Percentiles rank a stretch among this genome's conserved stretches.
These are phyloP conservation scores for Skeletonema tropicum DNA, from an alignment of 108 stramenopile species.

Conservation along the genomic window DNA sequence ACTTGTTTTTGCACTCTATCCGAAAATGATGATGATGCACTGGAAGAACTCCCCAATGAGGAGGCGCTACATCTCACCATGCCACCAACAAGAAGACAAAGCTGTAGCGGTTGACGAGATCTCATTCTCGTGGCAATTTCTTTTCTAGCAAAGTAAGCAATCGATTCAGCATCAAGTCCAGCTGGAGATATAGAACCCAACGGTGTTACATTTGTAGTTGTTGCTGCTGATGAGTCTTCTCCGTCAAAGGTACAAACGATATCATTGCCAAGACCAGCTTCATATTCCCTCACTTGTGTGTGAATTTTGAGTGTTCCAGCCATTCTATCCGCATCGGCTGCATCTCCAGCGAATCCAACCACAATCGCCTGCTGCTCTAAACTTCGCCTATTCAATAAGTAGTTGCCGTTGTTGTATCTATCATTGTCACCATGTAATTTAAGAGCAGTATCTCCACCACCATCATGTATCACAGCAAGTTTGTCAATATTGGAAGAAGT, in stretches of 20 bases:
- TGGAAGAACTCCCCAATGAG: neutral
- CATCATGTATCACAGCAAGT: constrained; percentile 53
- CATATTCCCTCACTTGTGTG: constrained; percentile 63
- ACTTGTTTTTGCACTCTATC: constrained; percentile 50
- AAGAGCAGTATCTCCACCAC: constrained; percentile 41
- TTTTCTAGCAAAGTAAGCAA: constrained; percentile 66
- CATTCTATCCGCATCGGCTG: constrained; percentile 72
- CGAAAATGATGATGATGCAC: constrained; percentile 8
- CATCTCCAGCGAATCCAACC: constrained; percentile 77
- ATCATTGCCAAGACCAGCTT: constrained; percentile 70
- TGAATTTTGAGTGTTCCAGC: constrained; percentile 52
- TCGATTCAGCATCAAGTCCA: constrained; percentile 64
- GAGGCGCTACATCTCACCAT: constrained; percentile 43
- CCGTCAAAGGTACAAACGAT: constrained; percentile 50
- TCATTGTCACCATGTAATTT: constrained; percentile 2
- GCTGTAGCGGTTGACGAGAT: constrained; percentile 43
- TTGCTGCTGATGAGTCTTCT: neutral
- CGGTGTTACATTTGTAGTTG: neutral
- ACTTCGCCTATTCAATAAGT: neutral
- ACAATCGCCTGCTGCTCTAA: constrained; percentile 59
- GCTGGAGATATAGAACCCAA: constrained; percentile 5
- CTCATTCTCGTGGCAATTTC: constrained; percentile 56
- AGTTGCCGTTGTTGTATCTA: neutral
- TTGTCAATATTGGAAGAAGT: constrained; percentile 76
- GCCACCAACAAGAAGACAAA: constrained; percentile 73